A percentile compares a stretch with the other conserved stretches of the same genome.
Evolutionary conservation across 305 asterid genomes (phyloP).

Genomic region (Stenogyne calaminthoides): DNA sequence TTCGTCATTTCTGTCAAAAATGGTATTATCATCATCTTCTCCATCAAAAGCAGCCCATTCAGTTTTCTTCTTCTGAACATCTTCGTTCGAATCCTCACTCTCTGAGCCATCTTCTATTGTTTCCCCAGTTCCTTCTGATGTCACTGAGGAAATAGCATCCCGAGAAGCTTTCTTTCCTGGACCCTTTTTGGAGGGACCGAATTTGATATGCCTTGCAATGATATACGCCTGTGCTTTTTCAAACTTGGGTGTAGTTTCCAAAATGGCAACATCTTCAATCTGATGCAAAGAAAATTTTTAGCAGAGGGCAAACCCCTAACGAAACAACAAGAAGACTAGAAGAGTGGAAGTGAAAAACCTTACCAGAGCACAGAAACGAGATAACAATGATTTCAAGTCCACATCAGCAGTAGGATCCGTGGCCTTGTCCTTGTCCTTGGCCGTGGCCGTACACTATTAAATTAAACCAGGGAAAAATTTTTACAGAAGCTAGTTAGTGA

Average conservation of each 20-base stretch:
- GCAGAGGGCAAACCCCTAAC: no score
- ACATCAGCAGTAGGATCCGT: conserved; percentile 36
- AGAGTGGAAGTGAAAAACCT: conserved; percentile 12
- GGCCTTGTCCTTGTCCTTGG: no score
- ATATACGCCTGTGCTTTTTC: conserved; percentile 72
- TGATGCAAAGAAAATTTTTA: conserved; percentile 32
- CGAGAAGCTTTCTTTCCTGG: conserved; percentile 54
- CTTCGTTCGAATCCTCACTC: conserved; percentile 34
- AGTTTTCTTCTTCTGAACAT: conserved; percentile 31
- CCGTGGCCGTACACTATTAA: conserved; percentile 60
- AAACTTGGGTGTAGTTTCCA: conserved; percentile 59
- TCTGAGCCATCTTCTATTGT: conserved; percentile 26
- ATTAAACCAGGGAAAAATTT: conserved; percentile 22
- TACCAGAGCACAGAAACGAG: conserved; percentile 77
- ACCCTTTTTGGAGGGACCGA: conserved; percentile 67
- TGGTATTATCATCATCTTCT: conserved; percentile 28
- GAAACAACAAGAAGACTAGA: background rate
- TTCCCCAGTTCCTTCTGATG: conserved; percentile 30
- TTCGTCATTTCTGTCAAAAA: conserved; percentile 35
- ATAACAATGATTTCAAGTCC: conserved; percentile 53
- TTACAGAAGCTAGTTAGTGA: conserved; percentile 13
- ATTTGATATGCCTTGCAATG: conserved; percentile 75
- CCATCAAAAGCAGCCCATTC: conserved; percentile 38
- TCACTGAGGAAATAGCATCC: conserved; percentile 29
- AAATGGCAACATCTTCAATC: conserved; percentile 66